Conservation (phyloP, 1,139 yeast genomes). For the Yamadazyma sp. region DNA sequence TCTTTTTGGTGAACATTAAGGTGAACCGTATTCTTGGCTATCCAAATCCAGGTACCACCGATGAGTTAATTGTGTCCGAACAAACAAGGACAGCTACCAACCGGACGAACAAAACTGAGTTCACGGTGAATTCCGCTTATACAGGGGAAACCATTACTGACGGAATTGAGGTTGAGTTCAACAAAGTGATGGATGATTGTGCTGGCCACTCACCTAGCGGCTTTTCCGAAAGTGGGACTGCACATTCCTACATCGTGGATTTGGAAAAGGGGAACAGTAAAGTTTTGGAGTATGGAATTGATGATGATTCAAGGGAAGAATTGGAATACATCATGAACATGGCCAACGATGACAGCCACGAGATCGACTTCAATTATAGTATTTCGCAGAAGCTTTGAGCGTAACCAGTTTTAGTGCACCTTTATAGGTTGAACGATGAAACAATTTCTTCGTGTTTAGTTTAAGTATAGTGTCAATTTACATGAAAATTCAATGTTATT, state of each 20-base stretch:
- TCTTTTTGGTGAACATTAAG: slow-evolving; percentile 14
- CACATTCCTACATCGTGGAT: slow-evolving; percentile 2
- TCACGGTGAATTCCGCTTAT: slow-evolving; percentile 15
- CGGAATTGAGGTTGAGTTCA: slow-evolving; percentile 14
- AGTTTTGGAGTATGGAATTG: slow-evolving; percentile 4
- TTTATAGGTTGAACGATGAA: no score
- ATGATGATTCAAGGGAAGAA: slow-evolving; percentile 11
- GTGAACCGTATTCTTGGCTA: slow-evolving; percentile 9
- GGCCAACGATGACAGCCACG: slow-evolving; percentile 9
- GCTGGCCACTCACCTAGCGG: not conserved
- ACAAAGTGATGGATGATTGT: slow-evolving; percentile 12
- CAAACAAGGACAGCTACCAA: slow-evolving; percentile 12
- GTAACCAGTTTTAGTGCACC: not conserved
- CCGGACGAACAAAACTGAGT: slow-evolving; percentile 17
- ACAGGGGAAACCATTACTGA: slow-evolving; percentile 15
- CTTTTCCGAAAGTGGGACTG: not conserved
- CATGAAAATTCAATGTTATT: not conserved
- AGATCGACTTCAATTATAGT: slow-evolving; percentile 12
- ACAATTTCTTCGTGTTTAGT: no score
- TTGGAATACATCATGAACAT: slow-evolving; percentile 15
- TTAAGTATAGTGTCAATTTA: no score
- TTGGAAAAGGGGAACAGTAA: slow-evolving; percentile 6
- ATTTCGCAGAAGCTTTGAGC: slow-evolving; percentile 9
- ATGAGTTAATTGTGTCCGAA: not conserved
- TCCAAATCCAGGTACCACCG: slow-evolving; percentile 7